Evolutionary conservation across 1,284 basidiomycete genomes (phyloP), one percentile per base, ranked within the genome.

Genomic region (Trichosporon sp.): DNA sequence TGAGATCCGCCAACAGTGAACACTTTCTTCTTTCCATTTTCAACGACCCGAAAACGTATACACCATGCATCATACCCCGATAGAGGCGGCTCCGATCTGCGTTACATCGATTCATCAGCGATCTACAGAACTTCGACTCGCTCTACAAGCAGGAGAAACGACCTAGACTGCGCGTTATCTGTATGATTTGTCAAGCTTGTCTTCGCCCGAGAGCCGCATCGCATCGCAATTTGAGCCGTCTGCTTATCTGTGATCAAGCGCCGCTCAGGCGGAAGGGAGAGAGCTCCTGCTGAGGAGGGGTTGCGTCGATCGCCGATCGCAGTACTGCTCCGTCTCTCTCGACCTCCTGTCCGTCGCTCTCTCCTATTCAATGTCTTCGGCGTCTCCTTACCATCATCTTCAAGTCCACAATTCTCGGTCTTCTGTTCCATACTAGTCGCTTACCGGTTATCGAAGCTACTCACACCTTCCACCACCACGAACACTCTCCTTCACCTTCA

Each of bases 21-120:
- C 25, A 29, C 49, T 27, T 29, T 29, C 19, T 9, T 27, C 5
- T 29, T 27, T 31, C 10, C 25, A 25, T 16, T 29, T 16, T 54
- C 25, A n/a, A 46, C 29, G 44, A 60, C 29, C 23, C 59, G 33
- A 49, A 40, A 27, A 44, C 40, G 16, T 54, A 29, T 29, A 54
- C 49, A 54, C 49, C 49, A 13, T 54, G 49, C 49, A 29, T 54
- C 49, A 54, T 54, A 29, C 25, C 25, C 32, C 58, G 37, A 62
- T 19, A 36, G 33, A 31, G 36, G 36, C 60, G 23, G 33, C 57
- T 58, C 32, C 5, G 63, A 64, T 44, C 63, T 29, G 13, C 59
- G 60, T 25, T 56, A 58, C 19, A 23, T 61, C 27, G 49, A 56
- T 29, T 54, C 25, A 29, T 29, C 49, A 21, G 40, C 40, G 23